phyloP scores from a whole-genome alignment of 352 stramenopile genomes.

The Phytophthora litchii region DNA sequence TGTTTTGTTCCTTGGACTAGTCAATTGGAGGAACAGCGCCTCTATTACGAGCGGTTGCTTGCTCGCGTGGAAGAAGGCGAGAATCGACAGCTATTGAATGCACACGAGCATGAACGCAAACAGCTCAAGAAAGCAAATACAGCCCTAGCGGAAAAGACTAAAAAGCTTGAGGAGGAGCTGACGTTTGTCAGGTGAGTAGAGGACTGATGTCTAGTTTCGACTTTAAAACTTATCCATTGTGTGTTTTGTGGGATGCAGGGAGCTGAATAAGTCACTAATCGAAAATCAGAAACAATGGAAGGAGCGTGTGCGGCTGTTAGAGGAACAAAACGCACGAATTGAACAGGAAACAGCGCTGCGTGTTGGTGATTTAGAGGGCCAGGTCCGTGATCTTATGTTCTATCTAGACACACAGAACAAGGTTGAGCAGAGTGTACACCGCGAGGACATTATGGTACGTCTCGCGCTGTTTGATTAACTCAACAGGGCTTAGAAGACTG shows the following conservation, averaged over 20 bases:
- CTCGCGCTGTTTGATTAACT: neutral
- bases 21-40: slow-evolving; percentile 95
- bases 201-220: neutral
- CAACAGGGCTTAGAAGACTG: neutral
- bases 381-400: slow-evolving; percentile 91
- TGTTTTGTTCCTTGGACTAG: slow-evolving; percentile 33
- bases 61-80: slow-evolving; percentile 66
- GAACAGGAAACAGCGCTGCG: slow-evolving; percentile 67
- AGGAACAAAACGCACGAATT: slow-evolving; percentile 67
- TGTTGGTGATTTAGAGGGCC: slow-evolving; percentile 79
- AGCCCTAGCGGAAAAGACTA: slow-evolving; percentile 60
- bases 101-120: slow-evolving; percentile 83
- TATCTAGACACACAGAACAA: slow-evolving; percentile 90
- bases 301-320: slow-evolving; percentile 67
- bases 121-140: slow-evolving; percentile 80
- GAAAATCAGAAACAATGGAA: slow-evolving; percentile 91
- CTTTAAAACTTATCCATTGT: slow-evolving; percentile 11
- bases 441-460: slow-evolving; percentile 81
- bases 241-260: slow-evolving; percentile 38
- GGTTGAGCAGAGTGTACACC: slow-evolving; percentile 78
- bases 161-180: slow-evolving; percentile 84
- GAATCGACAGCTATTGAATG: slow-evolving; percentile 52
- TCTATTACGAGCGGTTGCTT: slow-evolving; percentile 91
- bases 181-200: slow-evolving; percentile 70
- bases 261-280: slow-evolving; percentile 88